These are phyloP conservation scores for Sporobolomyces phaffii DNA, from an alignment of 768 basidiomycete species.

Conservation along the genomic window DNA sequence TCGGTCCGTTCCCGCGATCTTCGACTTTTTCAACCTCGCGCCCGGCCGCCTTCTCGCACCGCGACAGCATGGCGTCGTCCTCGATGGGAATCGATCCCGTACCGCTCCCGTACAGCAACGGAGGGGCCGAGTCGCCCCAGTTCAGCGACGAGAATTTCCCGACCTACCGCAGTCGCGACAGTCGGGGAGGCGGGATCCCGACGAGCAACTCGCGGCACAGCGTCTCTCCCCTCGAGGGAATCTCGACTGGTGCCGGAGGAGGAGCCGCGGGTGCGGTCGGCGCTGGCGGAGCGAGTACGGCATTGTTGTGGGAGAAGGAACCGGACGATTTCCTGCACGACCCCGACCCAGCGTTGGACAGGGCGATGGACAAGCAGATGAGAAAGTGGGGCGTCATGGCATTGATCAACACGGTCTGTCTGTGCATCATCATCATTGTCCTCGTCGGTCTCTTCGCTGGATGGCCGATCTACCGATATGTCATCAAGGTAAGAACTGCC, in stretches of 20 bases:
- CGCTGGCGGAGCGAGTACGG: conserved; percentile 11
- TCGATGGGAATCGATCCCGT: conserved; percentile 32
- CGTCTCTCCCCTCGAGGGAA: conserved; percentile 20
- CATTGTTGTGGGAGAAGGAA: conserved; percentile 41
- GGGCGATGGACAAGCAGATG: conserved; percentile 50
- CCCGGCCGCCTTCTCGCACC: conserved; percentile 22
- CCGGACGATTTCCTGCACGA: conserved; percentile 42
- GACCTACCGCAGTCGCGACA: conserved; percentile 1
- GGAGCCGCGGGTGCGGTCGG: too few species aligned
- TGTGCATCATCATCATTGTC: conserved; percentile 64
- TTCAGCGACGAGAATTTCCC: conserved; percentile 20
- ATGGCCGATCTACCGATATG: conserved; percentile 60
- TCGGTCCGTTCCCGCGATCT: conserved; percentile 37
- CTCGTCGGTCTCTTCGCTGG: conserved; percentile 79
- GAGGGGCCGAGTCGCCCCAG: conserved; percentile 16
- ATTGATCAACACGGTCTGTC: conserved; percentile 66
- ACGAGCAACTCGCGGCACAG: conserved; percentile 18
- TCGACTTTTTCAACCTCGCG: conserved; percentile 29
- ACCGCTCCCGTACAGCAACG: not conserved
- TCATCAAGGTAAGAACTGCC: not conserved
- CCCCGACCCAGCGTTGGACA: conserved; percentile 50
- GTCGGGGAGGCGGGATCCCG: conserved; percentile 1
- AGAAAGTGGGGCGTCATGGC: conserved; percentile 74
- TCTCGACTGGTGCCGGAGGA: conserved; percentile 9
- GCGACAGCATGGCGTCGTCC: conserved; percentile 35